Percentiles rank a stretch among this genome's conserved stretches.
phyloP scores from a whole-genome alignment of 805 yeast species.

The Pichia rugopelliculosa region DNA sequence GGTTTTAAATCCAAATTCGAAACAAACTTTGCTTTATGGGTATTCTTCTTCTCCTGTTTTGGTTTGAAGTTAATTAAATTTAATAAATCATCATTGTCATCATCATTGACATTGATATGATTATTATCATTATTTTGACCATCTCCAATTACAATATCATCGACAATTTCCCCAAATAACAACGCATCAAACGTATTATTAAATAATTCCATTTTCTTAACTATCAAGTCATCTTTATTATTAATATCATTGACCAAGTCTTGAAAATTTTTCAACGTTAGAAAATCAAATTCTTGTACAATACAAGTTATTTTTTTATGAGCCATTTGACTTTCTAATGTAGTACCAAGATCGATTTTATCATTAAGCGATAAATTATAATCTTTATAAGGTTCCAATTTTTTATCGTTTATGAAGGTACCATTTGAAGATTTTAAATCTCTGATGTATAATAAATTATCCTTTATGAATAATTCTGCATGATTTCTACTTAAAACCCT shows the following conservation, averaged over 20 bases:
- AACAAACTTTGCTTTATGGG: neutral
- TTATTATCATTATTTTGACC: conserved; percentile 28
- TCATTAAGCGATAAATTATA: conserved; percentile 73
- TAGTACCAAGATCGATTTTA: conserved; percentile 88
- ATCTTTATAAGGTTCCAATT: conserved; percentile 56
- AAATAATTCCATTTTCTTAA: conserved; percentile 26
- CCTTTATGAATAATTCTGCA: conserved; percentile 74
- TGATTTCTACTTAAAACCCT: conserved; percentile 89
- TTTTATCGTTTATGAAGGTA: conserved; percentile 75
- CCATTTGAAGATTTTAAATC: conserved; percentile 94
- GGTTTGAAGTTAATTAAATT: neutral
- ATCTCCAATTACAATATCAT: conserved; percentile 16
- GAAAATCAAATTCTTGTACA: conserved; percentile 64
- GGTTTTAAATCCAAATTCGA: conserved; percentile 51
- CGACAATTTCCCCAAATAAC: conserved; percentile 30
- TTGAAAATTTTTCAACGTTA: conserved; percentile 33
- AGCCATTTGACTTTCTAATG: conserved; percentile 58
- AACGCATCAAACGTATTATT: conserved; percentile 30
- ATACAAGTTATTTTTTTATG: conserved; percentile 84
- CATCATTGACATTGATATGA: conserved; percentile 30
- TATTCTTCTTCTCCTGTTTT: neutral
- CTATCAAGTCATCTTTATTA: conserved; percentile 22
- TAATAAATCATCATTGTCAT: conserved; percentile 31
- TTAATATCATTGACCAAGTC: conserved; percentile 18
- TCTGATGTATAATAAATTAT: conserved; percentile 58